A percentile compares a stretch with the other conserved stretches of the same genome.
Conservation (phyloP, 2,329 filamentous ascomycete species). For the Didymella exigua region DNA sequence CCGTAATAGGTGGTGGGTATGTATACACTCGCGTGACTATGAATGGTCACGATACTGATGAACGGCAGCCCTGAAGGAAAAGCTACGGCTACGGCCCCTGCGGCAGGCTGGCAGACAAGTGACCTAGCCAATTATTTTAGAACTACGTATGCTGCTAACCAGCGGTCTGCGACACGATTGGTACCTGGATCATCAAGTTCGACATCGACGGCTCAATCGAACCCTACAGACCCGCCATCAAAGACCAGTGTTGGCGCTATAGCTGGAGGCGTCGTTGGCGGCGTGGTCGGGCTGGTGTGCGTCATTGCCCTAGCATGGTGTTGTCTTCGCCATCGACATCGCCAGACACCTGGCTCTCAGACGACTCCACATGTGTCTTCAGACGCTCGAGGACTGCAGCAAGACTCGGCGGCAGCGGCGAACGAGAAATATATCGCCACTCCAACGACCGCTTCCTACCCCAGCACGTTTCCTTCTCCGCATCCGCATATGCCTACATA, state of each 20-base stretch:
- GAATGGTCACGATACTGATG: neutral
- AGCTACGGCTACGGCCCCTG: conserved; percentile 58
- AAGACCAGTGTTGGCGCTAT: neutral
- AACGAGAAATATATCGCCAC: conserved; percentile 14
- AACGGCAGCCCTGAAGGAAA: conserved; percentile 48
- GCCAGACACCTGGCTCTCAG: neutral
- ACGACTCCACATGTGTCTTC: neutral
- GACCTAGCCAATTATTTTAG: conserved; percentile 60
- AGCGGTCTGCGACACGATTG: conserved; percentile 44
- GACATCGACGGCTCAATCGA: neutral
- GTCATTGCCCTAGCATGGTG: neutral
- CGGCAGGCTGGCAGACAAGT: conserved; percentile 52
- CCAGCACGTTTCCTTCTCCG: neutral
- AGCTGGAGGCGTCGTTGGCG: neutral
- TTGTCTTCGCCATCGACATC: neutral
- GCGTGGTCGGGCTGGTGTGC: neutral
- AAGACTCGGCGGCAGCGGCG: neutral
- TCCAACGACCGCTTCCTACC: neutral
- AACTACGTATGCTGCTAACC: conserved; percentile 51
- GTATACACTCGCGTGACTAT: neutral
- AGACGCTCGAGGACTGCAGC: neutral
- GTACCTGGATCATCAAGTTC: neutral
- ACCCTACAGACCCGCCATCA: neutral
- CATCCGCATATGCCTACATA: neutral
- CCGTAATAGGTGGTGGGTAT: neutral